Base-by-base conservation (phyloP, 495 filamentous ascomycete species). In the Staphylotrichum longicolle region DNA sequence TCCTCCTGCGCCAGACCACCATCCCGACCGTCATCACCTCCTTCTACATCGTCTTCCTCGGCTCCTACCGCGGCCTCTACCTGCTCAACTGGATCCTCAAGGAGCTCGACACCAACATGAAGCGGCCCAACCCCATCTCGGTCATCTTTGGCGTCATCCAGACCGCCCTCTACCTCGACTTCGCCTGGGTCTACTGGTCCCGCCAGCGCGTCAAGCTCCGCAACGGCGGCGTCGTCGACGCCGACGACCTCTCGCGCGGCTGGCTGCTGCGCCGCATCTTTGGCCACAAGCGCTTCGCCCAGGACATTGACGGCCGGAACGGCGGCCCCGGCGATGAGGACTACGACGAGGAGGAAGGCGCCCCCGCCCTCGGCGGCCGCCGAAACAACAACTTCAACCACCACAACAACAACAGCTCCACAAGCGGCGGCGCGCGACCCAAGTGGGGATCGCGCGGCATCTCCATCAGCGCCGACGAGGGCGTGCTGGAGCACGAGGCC, bases 1-100 rank as follows among this genome's bases (percentile, higher is more conserved):
- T 96, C 11, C 85, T 98, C 32, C 85, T 98, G 32, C 89, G 94
- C 49, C 91, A 98, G 70, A 98, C 94, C 27, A 91, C 86, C 39
- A 91, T 97, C 3, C 95, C 94, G 3, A 98, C 95, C 10, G 94
- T 96, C 42, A 93, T 98, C 75, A 91, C 96, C 68, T 94, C 90
- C 7, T 96, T 89, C 76, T 98, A 98, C 74, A 87, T 98, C 48
- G 76, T 93, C 35, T 85, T 91, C 6, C 82, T 98, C 2, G 95
- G 95, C 37, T 86, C 88, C 11, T 98, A 98, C 79, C 89, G 94
- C 57, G 88, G 78, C 42, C 82, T 98, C 55, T 97, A 98, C 77
- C 87, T 96, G 61, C 74, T 96, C 49, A 97, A 96, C 71, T 98
- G 94, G 94, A 86, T 97, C 63, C 72, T 84, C 20, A 86, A 89